Evolutionary conservation across 345 rosid genomes (phyloP).

Genomic region (Lumnitzera littorea): DNA sequence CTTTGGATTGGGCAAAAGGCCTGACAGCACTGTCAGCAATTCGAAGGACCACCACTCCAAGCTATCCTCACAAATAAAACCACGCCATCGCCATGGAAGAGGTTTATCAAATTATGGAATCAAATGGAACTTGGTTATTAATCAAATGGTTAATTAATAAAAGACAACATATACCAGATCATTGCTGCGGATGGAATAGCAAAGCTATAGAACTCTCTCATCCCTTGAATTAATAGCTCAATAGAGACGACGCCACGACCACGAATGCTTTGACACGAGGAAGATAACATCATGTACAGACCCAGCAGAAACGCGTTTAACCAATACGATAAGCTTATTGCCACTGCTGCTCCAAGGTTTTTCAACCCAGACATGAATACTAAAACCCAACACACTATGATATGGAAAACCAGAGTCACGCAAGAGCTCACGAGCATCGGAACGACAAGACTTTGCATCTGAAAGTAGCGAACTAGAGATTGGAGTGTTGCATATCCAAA

Average conservation of each 20-base stretch:
- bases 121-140: not conserved
- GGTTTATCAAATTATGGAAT: not conserved
- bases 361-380: constrained; percentile 24
- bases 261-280: constrained; percentile 27
- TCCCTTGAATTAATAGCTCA: constrained; percentile 22
- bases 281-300: constrained; percentile 28
- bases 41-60: constrained; percentile 88
- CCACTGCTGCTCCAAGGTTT: constrained; percentile 29
- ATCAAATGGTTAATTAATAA: not conserved
- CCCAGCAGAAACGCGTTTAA: constrained; percentile 24
- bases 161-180: constrained; percentile 21
- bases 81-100: too few relatives aligned
- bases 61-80: not conserved
- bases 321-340: constrained; percentile 31
- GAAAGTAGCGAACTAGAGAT: constrained; percentile 30
- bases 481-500: constrained; percentile 35
- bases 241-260: constrained; percentile 9
- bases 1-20: constrained; percentile 68
- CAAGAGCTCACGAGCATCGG: constrained; percentile 36
- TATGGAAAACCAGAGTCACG: constrained; percentile 19
- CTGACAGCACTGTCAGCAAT: constrained; percentile 63
- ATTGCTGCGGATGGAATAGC: constrained; percentile 44
- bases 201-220: constrained; percentile 27
- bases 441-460: constrained; percentile 29
- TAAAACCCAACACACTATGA: constrained; percentile 30